Evolutionary conservation across 768 basidiomycete genomes (phyloP).

Genomic region (Pleurotus cornucopiae): DNA sequence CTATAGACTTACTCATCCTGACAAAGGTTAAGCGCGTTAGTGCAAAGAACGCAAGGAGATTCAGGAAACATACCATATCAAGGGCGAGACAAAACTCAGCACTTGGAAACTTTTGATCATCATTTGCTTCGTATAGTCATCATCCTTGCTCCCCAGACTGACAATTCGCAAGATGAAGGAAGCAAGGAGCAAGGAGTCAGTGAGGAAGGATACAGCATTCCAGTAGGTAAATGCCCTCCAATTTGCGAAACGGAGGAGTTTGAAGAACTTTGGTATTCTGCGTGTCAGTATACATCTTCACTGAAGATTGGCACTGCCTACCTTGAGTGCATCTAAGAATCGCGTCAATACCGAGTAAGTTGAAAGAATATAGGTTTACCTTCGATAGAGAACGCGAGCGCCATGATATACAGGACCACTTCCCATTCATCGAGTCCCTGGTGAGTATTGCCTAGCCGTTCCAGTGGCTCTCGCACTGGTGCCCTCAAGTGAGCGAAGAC

Average conservation of each 20-base stretch:
- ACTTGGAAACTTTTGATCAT: slow-evolving; percentile 80
- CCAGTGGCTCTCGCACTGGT: slow-evolving; percentile 72
- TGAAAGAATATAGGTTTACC: slow-evolving; percentile 39
- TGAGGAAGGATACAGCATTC: slow-evolving; percentile 66
- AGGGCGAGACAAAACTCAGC: slow-evolving; percentile 80
- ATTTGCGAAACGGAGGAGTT: slow-evolving; percentile 69
- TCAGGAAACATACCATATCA: slow-evolving; percentile 66
- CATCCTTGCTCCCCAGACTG: slow-evolving; percentile 38
- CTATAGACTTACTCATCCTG: slow-evolving; percentile 73
- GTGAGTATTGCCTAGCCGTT: slow-evolving; percentile 55
- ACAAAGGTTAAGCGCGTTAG: not conserved
- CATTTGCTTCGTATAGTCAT: slow-evolving; percentile 30
- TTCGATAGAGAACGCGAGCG: slow-evolving; percentile 74
- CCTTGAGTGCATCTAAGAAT: slow-evolving; percentile 52
- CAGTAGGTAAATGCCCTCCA: slow-evolving; percentile 83
- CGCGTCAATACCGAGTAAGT: not conserved
- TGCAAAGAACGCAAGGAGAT: not conserved
- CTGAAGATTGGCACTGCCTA: slow-evolving; percentile 17
- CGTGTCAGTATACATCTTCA: not conserved
- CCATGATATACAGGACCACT: slow-evolving; percentile 71
- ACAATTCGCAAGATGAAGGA: slow-evolving; percentile 73
- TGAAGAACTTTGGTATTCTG: slow-evolving; percentile 47
- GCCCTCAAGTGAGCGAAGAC: not conserved
- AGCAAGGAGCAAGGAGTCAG: slow-evolving; percentile 64
- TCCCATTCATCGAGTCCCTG: slow-evolving; percentile 76